phyloP scores from a whole-genome alignment of 2,329 filamentous ascomycete species.

The Xylaria sp. region DNA sequence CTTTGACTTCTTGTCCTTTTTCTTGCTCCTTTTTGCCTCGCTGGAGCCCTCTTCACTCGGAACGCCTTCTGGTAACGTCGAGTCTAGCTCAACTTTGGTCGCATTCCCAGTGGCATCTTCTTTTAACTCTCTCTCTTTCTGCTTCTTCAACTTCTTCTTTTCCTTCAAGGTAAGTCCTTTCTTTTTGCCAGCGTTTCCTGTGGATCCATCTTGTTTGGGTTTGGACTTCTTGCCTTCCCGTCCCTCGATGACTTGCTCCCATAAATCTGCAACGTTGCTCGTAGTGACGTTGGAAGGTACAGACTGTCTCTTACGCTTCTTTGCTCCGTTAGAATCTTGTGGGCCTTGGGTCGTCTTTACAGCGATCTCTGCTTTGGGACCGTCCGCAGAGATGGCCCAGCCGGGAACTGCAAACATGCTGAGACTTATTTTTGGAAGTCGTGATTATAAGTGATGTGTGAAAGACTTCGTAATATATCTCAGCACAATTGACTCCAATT shows the following conservation, averaged over 20 bases:
- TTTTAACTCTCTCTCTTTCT: conserved; percentile 36
- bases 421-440: conserved; percentile 1
- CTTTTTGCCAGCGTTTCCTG: conserved; percentile 40
- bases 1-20: conserved; percentile 45
- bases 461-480: background rate
- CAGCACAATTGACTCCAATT: background rate
- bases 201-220: conserved; percentile 32
- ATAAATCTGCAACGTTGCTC: conserved; percentile 80
- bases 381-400: conserved; percentile 82
- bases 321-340: conserved; percentile 46
- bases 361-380: conserved; percentile 73
- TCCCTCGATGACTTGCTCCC: conserved; percentile 81
- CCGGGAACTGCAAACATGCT: conserved; percentile 75
- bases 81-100: conserved; percentile 27
- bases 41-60: conserved; percentile 42
- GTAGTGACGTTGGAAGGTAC: conserved; percentile 64
- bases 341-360: conserved; percentile 47
- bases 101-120: conserved; percentile 22
- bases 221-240: conserved; percentile 55
- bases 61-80: conserved; percentile 20
- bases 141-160: conserved; percentile 45
- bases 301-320: conserved; percentile 66
- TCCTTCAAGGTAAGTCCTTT: conserved; percentile 44
- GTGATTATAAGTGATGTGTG: background rate
- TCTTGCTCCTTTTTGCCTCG: conserved; percentile 50